Percentiles rank a stretch among this genome's conserved stretches.
These are phyloP conservation scores for Tolypocladium tundrense DNA, from an alignment of 2,329 filamentous ascomycete species.

Conservation along the genomic window DNA sequence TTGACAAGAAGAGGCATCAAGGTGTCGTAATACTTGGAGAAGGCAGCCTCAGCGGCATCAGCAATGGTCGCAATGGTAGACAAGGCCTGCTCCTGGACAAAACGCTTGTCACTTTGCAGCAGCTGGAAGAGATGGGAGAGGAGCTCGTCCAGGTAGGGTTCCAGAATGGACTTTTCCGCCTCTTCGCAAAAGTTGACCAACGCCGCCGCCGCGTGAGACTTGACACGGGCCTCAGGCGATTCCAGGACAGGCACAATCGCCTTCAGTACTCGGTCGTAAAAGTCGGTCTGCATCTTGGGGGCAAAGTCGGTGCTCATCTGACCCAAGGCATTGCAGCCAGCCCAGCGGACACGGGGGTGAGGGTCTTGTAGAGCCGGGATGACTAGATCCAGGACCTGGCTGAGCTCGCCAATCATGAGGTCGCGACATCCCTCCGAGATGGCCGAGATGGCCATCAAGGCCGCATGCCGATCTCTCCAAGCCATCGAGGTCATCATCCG, in stretches of 20 bases:
- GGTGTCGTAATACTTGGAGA: slow-evolving; percentile 89
- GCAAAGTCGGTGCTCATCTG: slow-evolving; percentile 99
- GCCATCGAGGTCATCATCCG: slow-evolving; percentile 93
- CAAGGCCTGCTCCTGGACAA: slow-evolving; percentile 93
- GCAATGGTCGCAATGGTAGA: slow-evolving; percentile 98
- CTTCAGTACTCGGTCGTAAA: slow-evolving; percentile 76
- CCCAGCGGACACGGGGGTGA: slow-evolving; percentile 92
- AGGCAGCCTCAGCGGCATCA: slow-evolving; percentile 93
- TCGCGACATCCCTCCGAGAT: slow-evolving; percentile 97
- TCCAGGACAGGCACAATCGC: slow-evolving; percentile 89
- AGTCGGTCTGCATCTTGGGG: slow-evolving; percentile 93
- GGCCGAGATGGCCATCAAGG: slow-evolving; percentile 96
- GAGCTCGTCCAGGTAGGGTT: slow-evolving; percentile 86
- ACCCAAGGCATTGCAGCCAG: slow-evolving; percentile 94
- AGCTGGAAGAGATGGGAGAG: slow-evolving; percentile 78
- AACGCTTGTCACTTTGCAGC: slow-evolving; percentile 84
- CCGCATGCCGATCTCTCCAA: slow-evolving; percentile 92
- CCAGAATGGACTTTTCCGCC: slow-evolving; percentile 81
- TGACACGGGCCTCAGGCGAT: slow-evolving; percentile 83
- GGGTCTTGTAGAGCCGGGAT: slow-evolving; percentile 81
- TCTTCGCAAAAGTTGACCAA: slow-evolving; percentile 99
- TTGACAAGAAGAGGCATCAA: slow-evolving; percentile 92
- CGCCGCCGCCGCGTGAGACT: slow-evolving; percentile 94
- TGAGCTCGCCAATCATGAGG: slow-evolving; percentile 87
- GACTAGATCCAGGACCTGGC: slow-evolving; percentile 90